Evolutionary conservation across 2,329 filamentous ascomycete genomes (phyloP).

Genomic region (Apiospora koreana): DNA sequence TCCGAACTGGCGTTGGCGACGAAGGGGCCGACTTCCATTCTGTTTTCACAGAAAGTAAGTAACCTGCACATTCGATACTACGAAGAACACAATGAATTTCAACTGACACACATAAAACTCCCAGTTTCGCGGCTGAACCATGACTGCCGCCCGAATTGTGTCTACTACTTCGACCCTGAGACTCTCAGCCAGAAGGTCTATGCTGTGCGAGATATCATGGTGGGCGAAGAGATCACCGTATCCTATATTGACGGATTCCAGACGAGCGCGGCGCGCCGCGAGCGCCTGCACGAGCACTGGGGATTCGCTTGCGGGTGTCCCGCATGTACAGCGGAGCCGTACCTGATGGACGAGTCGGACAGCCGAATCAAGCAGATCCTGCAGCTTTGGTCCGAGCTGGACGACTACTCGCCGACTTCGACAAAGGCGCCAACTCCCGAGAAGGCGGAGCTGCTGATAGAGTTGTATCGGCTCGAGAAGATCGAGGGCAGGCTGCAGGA

Average conservation of each 20-base stretch:
- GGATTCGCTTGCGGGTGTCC: slow-evolving; percentile 41
- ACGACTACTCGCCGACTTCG: slow-evolving; percentile 35
- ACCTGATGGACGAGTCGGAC: slow-evolving; percentile 34
- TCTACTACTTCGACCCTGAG: slow-evolving; percentile 37
- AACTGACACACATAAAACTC: neutral
- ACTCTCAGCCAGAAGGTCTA: slow-evolving; percentile 38
- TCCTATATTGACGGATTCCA: slow-evolving; percentile 42
- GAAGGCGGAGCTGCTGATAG: slow-evolving; percentile 39
- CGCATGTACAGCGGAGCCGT: slow-evolving; percentile 32
- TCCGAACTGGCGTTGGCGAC: slow-evolving; percentile 26
- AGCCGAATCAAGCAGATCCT: slow-evolving; percentile 33
- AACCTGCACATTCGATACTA: neutral
- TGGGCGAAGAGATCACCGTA: slow-evolving; percentile 43
- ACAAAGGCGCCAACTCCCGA: slow-evolving; percentile 19
- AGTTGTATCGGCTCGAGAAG: slow-evolving; percentile 37
- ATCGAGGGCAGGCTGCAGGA: slow-evolving; percentile 32
- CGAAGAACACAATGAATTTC: too few relatives aligned
- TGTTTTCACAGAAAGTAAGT: slow-evolving; percentile 33
- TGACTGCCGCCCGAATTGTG: slow-evolving; percentile 42
- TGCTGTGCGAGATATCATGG: slow-evolving; percentile 37
- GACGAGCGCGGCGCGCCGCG: slow-evolving; percentile 29
- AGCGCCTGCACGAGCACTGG: slow-evolving; percentile 35
- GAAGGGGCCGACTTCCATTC: slow-evolving; percentile 30
- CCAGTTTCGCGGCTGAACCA: slow-evolving; percentile 42
- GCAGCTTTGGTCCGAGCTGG: slow-evolving; percentile 32